Conservation (phyloP, 2,329 filamentous ascomycete genomes). For the Aspergillus brasiliensis region DNA sequence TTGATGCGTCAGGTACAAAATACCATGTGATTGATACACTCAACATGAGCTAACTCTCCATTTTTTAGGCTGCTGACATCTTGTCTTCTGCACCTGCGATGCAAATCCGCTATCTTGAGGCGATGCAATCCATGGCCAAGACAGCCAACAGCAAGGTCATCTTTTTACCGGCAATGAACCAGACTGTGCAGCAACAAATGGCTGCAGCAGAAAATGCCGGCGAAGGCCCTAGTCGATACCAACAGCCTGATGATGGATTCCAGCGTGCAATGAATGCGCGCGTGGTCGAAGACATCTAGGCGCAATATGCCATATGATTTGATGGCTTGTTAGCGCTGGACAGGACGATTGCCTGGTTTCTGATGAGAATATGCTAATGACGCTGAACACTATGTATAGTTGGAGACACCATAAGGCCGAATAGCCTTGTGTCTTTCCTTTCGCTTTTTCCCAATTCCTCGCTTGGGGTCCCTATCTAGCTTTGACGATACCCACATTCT, state of each 20-base stretch:
- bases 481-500: constrained; percentile 38
- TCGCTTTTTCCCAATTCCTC: constrained; percentile 15
- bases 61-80: constrained; percentile 75
- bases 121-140: constrained; percentile 99
- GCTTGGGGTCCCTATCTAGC: constrained; percentile 18
- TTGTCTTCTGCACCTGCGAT: constrained; percentile 89
- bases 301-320: background rate
- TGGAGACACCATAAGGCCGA: background rate
- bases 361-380: constrained; percentile 19
- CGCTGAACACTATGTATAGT: background rate
- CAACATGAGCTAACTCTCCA: constrained; percentile 9
- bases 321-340: constrained; percentile 11
- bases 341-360: background rate
- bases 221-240: constrained; percentile 58
- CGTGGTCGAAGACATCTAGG: constrained; percentile 82
- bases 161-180: constrained; percentile 70
- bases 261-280: constrained; percentile 79
- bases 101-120: constrained; percentile 97
- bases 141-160: constrained; percentile 84
- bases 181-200: constrained; percentile 58
- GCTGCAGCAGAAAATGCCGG: constrained; percentile 54
- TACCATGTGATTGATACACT: background rate
- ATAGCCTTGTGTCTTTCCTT: constrained; percentile 10
- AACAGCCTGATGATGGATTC: constrained; percentile 62
- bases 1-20: constrained; percentile 65